Percentiles rank a stretch among this genome's conserved stretches.
Conservation (phyloP, 2,329 filamentous ascomycete species). For the Fusarium sp. region DNA sequence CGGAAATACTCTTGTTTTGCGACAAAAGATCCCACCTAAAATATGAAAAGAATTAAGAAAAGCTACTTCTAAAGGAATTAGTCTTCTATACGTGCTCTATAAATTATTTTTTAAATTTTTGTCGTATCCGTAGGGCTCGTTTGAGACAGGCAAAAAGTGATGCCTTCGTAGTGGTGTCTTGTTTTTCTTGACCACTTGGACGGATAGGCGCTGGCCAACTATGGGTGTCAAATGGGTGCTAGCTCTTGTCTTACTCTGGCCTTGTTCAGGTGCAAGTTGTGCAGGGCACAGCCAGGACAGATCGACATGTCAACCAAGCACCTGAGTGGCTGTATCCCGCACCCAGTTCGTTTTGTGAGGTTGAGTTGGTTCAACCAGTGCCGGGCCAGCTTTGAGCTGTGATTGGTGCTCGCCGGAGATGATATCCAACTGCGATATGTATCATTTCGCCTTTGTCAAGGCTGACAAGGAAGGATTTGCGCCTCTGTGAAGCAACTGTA, state of each 20-base stretch:
- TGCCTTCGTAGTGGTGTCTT: no score
- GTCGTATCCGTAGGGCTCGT: no score
- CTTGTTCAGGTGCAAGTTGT: conserved; percentile 42
- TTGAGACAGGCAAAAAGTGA: no score
- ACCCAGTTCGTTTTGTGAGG: conserved; percentile 3
- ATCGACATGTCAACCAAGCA: conserved; percentile 40
- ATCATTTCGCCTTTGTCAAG: conserved; percentile 25
- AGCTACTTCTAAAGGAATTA: no score
- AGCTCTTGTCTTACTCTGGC: conserved; percentile 31
- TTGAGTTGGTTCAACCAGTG: conserved; percentile 4
- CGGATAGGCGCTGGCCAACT: conserved; percentile 38
- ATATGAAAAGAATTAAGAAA: no score
- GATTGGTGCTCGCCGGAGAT: conserved; percentile 26
- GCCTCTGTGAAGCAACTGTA: conserved; percentile 23
- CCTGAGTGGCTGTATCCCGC: conserved; percentile 31
- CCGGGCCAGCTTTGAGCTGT: conserved; percentile 26
- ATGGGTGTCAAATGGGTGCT: conserved; percentile 35
- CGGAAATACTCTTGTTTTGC: no score
- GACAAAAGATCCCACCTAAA: no score
- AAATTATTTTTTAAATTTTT: no score
- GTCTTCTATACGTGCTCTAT: no score
- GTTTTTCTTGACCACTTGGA: no score
- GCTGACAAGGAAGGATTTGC: conserved; percentile 32
- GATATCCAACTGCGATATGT: conserved; percentile 30
- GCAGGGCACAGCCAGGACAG: conserved; percentile 38